Percentiles rank a stretch among this genome's conserved stretches.
These are phyloP conservation scores for Malassezia vespertilionis DNA, from an alignment of 1,284 basidiomycete species.

Conservation along the genomic window DNA sequence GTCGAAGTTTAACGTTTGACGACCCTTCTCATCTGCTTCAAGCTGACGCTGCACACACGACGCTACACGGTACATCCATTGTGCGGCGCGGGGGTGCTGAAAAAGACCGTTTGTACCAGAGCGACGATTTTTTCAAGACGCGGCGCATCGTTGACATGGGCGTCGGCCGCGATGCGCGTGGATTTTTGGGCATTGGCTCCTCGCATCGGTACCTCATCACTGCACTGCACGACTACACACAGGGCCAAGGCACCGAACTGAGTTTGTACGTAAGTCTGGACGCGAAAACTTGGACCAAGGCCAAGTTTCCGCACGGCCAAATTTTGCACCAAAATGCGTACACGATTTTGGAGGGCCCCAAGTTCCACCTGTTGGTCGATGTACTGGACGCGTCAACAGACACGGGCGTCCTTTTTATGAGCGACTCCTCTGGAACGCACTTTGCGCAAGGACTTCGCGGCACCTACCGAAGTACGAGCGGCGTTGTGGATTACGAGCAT, in stretches of 20 bases:
- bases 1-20: too few relatives aligned
- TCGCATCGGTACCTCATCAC: constrained; percentile 37
- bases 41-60: not conserved
- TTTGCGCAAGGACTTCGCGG: constrained; percentile 83
- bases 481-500: constrained; percentile 87
- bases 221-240: constrained; percentile 29
- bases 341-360: constrained; percentile 85
- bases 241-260: constrained; percentile 26
- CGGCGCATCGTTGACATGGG: constrained; percentile 29
- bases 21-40: constrained; percentile 14
- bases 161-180: constrained; percentile 32
- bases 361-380: constrained; percentile 84
- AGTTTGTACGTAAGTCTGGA: constrained; percentile 37
- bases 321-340: constrained; percentile 77
- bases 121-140: constrained; percentile 39
- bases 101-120: constrained; percentile 28
- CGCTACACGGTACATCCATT: not conserved
- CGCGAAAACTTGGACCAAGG: constrained; percentile 34
- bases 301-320: constrained; percentile 68
- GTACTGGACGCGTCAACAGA: constrained; percentile 55
- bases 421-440: constrained; percentile 84
- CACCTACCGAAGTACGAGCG: constrained; percentile 75
- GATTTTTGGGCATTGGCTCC: constrained; percentile 38
- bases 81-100: not conserved
- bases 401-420: constrained; percentile 83